phyloP scores from a whole-genome alignment of 371 early-diverging fungal species.

The Haplosporangium sp. region DNA sequence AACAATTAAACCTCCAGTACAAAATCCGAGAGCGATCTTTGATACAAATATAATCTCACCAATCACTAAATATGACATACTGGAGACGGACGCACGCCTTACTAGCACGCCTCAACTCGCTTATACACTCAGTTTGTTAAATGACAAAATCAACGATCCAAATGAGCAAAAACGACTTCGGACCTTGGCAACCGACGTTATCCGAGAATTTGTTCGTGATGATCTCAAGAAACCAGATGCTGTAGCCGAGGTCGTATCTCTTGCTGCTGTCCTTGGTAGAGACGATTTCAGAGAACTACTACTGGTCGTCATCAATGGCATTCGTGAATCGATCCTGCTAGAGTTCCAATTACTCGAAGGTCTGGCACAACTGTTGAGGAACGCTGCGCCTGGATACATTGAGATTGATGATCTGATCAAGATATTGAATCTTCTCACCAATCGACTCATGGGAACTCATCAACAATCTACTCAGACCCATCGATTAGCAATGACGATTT shows the following conservation, averaged over 20 bases:
- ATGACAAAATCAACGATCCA: neutral
- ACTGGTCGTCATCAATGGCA: too few species aligned
- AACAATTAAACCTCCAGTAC: too few species aligned
- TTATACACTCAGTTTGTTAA: neutral
- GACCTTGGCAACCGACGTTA: slow-evolving; percentile 6
- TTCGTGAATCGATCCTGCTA: neutral
- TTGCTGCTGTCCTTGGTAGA: too few species aligned
- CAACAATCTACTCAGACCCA: slow-evolving; percentile 7
- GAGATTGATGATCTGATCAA: slow-evolving; percentile 14
- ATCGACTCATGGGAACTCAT: slow-evolving; percentile 10
- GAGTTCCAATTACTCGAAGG: slow-evolving; percentile 9
- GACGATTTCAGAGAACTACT: too few species aligned
- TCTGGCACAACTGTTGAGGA: neutral
- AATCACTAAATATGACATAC: too few species aligned
- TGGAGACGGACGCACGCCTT: too few species aligned
- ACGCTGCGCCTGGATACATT: neutral
- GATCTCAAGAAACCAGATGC: too few species aligned
- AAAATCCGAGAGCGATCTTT: too few species aligned
- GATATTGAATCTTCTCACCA: slow-evolving; percentile 7
- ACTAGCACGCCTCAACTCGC: too few species aligned
- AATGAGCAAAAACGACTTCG: slow-evolving; percentile 12
- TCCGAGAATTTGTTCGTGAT: too few species aligned
- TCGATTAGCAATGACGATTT: slow-evolving; percentile 1
- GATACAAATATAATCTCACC: too few species aligned
- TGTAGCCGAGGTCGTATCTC: too few species aligned